Evolutionary conservation across 352 stramenopile genomes (phyloP).

Genomic region (Phytopythium helicoides): DNA sequence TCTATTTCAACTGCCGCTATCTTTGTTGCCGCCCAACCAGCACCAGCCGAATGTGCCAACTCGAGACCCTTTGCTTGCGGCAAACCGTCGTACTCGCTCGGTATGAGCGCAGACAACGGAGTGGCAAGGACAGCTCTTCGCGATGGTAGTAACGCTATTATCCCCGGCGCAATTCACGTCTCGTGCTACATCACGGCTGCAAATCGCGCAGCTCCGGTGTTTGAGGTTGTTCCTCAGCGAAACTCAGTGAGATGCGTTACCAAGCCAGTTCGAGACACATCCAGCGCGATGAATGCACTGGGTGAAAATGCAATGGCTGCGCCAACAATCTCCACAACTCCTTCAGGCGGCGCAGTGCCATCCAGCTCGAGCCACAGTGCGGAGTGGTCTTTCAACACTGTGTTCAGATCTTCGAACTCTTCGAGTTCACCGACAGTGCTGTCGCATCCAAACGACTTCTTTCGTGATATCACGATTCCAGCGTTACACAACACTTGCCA

Average conservation of each 20-base stretch:
- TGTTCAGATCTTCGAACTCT: conserved; percentile 55
- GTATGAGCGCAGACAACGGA: too few relatives aligned
- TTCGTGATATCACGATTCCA: conserved; percentile 48
- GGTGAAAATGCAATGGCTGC: too few relatives aligned
- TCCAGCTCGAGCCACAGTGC: conserved; percentile 6
- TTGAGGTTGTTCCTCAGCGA: conserved; percentile 46
- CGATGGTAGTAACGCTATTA: conserved; percentile 7
- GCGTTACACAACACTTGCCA: conserved; percentile 38
- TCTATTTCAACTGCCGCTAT: too few relatives aligned
- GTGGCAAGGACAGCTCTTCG: too few relatives aligned
- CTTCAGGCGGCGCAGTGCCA: background rate
- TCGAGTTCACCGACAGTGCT: conserved; percentile 5
- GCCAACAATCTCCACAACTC: background rate
- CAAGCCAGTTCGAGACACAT: conserved; percentile 11
- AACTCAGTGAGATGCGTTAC: conserved; percentile 45
- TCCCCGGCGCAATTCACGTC: conserved; percentile 48
- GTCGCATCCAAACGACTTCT: conserved; percentile 48
- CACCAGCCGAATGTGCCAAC: too few relatives aligned
- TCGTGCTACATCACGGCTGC: conserved; percentile 72
- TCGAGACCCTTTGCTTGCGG: too few relatives aligned
- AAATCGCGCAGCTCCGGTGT: conserved; percentile 60
- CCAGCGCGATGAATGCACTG: too few relatives aligned
- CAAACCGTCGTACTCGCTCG: too few relatives aligned
- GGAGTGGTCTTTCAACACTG: conserved; percentile 61
- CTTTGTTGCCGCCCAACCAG: too few relatives aligned